Percentiles rank a stretch among this genome's conserved stretches.
Evolutionary conservation across 495 filamentous ascomycete genomes (phyloP).

Genomic region (Xylaria bambusicola): DNA sequence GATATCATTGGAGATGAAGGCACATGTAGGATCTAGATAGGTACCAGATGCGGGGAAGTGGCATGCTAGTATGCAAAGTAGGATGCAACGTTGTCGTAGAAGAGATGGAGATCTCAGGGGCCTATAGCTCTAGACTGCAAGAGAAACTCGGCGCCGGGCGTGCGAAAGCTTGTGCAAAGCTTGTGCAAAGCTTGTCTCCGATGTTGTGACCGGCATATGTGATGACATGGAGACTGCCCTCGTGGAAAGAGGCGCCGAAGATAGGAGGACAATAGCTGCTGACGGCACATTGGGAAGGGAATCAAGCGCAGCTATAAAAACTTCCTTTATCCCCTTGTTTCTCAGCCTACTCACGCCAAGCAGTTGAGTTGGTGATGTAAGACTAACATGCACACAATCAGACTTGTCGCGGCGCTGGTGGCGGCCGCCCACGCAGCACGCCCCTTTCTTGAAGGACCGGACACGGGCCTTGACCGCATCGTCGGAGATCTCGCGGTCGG

Average conservation of each 20-base stretch:
- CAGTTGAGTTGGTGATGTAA: background rate
- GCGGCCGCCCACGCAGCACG: slow-evolving; percentile 26
- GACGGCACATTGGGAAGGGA: background rate
- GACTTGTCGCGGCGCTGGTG: slow-evolving; percentile 6
- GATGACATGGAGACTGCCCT: background rate
- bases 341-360: background rate
- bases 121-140: background rate
- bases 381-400: slow-evolving; percentile 9
- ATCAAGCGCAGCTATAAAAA: slow-evolving; percentile 4
- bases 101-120: background rate
- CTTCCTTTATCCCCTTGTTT: background rate
- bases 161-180: too few relatives aligned
- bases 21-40: background rate
- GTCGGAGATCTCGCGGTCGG: slow-evolving; percentile 25
- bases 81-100: background rate
- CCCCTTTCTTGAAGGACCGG: slow-evolving; percentile 32
- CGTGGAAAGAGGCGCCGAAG: background rate
- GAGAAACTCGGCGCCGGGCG: background rate
- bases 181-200: too few relatives aligned
- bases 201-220: background rate
- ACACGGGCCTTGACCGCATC: slow-evolving; percentile 31
- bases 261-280: background rate
- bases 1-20: background rate
- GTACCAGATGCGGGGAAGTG: background rate
- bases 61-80: background rate